Evolutionary conservation across 129 eudicot genomes (phyloP).

Genomic region (Glebionis coronaria): DNA sequence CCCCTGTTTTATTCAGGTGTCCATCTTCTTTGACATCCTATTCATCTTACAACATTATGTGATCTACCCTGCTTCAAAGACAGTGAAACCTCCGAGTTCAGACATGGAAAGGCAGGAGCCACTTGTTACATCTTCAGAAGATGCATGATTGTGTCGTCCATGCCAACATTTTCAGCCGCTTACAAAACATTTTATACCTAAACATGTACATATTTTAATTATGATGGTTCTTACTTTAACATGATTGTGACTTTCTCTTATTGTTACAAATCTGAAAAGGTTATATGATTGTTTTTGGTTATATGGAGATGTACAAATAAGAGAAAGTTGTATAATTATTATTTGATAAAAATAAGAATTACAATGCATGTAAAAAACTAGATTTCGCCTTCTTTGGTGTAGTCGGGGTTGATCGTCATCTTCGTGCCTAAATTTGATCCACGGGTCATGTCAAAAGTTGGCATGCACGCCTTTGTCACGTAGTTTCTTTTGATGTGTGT

Average conservation of each 20-base stretch:
- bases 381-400: no score
- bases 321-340: no score
- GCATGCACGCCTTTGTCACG: no score
- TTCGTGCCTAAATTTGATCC: no score
- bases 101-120: constrained; percentile 60
- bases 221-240: constrained; percentile 10
- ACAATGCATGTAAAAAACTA: no score
- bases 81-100: constrained; percentile 17
- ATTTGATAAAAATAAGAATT: no score
- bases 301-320: not conserved
- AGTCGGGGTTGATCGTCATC: no score
- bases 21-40: constrained; percentile 79
- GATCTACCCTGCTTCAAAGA: constrained; percentile 53
- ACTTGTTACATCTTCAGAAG: constrained; percentile 47
- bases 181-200: not conserved
- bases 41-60: constrained; percentile 91
- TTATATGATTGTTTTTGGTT: not conserved
- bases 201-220: constrained; percentile 16
- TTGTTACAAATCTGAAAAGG: constrained; percentile 1
- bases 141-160: constrained; percentile 15
- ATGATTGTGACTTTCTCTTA: constrained; percentile 2
- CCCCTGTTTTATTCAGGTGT: constrained; percentile 48
- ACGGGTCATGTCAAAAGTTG: no score
- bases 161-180: constrained; percentile 6
- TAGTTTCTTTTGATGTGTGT: no score